Base-by-base conservation (phyloP, 305 asterid genomes). In the Galium porrigens region DNA sequence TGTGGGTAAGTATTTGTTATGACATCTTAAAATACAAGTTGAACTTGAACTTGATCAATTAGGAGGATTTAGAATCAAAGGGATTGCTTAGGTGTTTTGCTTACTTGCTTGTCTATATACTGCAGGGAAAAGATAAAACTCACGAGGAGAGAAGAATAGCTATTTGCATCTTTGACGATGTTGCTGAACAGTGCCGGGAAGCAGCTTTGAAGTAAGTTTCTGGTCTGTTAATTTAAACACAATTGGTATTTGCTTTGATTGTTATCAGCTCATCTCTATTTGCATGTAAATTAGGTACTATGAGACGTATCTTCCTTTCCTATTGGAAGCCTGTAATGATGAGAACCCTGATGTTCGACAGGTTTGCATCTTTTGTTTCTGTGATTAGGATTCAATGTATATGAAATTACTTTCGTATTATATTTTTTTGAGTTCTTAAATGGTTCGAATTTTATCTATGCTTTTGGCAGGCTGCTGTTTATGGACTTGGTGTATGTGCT, bases 141-240 rank as follows among this genome's bases (percentile, higher is more conserved):
- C 80, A 94, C 60, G 98, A 89, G 78, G 98, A 91, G 78, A 85
- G 98, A 86, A 89, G 98, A 72, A 91, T 91, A 63, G 94, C 95
- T 3, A 89, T 91, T 74, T 91, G 98, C 78, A 91, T 91, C 61
- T 91, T 91, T 81, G 98, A 91, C 84, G 98, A 91, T 74, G 87
- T 91, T 36, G 96, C 98, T n/a, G 98, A 91, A 74, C 98, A 91
- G 74, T 91, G 95, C 65, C 88, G 79, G 77, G 98, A 85, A 71
- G 70, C 86, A 51, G 98, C 96, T 74, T 71, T 85, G 17, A 89
- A 83, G 98, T 91, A 77, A 42, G 83, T 68, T 34, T 61, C 59
- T 42, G 18, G n/a, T 41, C 41, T 46, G 64, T 48, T 59, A 22
- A 25, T 41, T 25, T 17, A n/a, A 15, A 34, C 14, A 8, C 3